Evolutionary conservation across 176 grass and related monocot genomes (phyloP).

Genomic region (Lolium multiflorum): DNA sequence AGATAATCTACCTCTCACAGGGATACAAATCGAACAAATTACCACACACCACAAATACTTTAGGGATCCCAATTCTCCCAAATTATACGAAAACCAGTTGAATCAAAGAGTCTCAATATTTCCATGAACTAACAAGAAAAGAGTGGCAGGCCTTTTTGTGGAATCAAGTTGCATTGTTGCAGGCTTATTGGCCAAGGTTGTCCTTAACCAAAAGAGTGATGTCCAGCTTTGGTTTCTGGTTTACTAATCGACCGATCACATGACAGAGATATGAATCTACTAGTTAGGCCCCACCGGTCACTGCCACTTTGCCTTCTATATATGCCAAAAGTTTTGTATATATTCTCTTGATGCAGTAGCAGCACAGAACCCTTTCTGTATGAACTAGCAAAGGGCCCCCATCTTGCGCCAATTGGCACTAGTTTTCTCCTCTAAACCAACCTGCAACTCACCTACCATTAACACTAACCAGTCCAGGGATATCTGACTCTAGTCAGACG

Average conservation of each 20-base stretch:
- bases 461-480: background rate
- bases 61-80: background rate
- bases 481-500: background rate
- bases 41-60: background rate
- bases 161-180: background rate
- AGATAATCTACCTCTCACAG: background rate
- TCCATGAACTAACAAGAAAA: slow-evolving; percentile 9
- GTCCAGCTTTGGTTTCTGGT: background rate
- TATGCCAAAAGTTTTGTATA: background rate
- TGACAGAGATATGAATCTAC: background rate
- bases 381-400: background rate
- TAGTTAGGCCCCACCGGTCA: background rate
- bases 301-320: background rate
- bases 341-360: background rate
- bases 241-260: background rate
- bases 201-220: background rate
- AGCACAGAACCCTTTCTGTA: background rate
- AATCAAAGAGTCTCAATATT: background rate
- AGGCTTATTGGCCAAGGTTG: background rate
- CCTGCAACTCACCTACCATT: background rate
- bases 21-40: background rate
- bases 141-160: background rate
- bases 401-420: background rate
- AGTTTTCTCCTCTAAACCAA: slow-evolving; percentile 16
- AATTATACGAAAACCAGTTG: background rate